These are phyloP conservation scores for Emergomyces africanus DNA, from an alignment of 2,329 filamentous ascomycete genomes.

Conservation along the genomic window DNA sequence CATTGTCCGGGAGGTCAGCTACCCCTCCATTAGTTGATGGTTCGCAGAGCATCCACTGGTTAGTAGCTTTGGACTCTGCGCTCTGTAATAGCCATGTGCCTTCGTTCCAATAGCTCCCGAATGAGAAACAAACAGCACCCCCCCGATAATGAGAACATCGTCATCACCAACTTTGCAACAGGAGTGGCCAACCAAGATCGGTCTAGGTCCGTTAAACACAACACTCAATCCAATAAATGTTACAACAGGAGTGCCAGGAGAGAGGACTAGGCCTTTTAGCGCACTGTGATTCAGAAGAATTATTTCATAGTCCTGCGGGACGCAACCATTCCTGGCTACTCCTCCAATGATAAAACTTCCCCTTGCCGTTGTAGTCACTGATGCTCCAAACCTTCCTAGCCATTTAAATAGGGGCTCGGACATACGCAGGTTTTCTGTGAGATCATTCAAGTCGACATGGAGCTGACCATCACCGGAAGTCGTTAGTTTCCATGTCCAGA, in stretches of 20 bases:
- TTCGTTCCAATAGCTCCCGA: conserved; percentile 73
- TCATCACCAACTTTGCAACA: conserved; percentile 35
- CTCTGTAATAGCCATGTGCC: conserved; percentile 40
- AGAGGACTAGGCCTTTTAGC: conserved; percentile 12
- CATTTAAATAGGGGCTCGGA: conserved; percentile 19
- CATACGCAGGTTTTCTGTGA: conserved; percentile 14
- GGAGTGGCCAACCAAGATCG: conserved; percentile 60
- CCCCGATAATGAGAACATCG: conserved; percentile 54
- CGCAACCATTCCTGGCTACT: conserved; percentile 26
- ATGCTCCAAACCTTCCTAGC: conserved; percentile 39
- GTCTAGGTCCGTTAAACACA: conserved; percentile 34
- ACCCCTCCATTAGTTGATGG: neutral
- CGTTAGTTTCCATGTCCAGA: conserved; percentile 52
- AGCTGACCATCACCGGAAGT: conserved; percentile 22
- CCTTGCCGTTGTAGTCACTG: conserved; percentile 32
- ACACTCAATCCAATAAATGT: conserved; percentile 17
- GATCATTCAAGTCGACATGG: conserved; percentile 16
- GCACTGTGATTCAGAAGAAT: conserved; percentile 24
- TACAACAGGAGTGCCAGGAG: conserved; percentile 15
- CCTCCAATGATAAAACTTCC: conserved; percentile 42
- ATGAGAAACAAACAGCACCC: conserved; percentile 85
- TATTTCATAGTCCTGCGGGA: conserved; percentile 41
- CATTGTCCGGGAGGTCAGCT: neutral
- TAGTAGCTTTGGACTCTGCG: conserved; percentile 13
- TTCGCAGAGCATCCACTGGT: conserved; percentile 17